Conservation (phyloP, 2,329 filamentous ascomycete genomes). For the Hymenoscyphus albidus region DNA sequence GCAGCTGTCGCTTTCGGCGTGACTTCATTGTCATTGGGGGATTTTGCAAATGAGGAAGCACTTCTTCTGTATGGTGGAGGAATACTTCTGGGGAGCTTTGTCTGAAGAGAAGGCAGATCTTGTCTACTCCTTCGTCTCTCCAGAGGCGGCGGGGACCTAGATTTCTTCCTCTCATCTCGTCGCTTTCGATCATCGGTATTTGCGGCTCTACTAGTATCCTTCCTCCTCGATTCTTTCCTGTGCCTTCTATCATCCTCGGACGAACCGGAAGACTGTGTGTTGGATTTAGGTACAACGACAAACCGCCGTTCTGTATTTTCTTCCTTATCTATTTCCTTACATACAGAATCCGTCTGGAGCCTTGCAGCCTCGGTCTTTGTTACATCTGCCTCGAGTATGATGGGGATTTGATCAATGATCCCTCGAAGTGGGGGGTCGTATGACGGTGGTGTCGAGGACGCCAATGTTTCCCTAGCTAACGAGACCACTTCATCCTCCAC, state of each 20-base stretch:
- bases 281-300: conserved; percentile 48
- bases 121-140: conserved; percentile 30
- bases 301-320: conserved; percentile 55
- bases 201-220: conserved; percentile 6
- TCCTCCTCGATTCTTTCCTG: conserved; percentile 6
- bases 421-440: conserved; percentile 61
- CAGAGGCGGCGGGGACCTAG: conserved; percentile 13
- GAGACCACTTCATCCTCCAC: conserved; percentile 67
- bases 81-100: conserved; percentile 32
- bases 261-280: conserved; percentile 15
- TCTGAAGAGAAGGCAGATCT: conserved; percentile 34
- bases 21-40: conserved; percentile 21
- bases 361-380: conserved; percentile 31
- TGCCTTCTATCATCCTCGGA: conserved; percentile 24
- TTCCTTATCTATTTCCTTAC: conserved; percentile 19
- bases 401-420: conserved; percentile 62
- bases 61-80: conserved; percentile 32
- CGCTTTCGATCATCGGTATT: conserved; percentile 1
- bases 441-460: conserved; percentile 13
- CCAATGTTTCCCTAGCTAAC: conserved; percentile 53
- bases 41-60: conserved; percentile 26
- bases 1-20: conserved; percentile 33
- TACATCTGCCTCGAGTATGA: conserved; percentile 58
- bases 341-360: conserved; percentile 25
- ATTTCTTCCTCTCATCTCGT: conserved; percentile 13